Evolutionary conservation across 306 rosid genomes (phyloP).

Genomic region (Benincasa hispida): DNA sequence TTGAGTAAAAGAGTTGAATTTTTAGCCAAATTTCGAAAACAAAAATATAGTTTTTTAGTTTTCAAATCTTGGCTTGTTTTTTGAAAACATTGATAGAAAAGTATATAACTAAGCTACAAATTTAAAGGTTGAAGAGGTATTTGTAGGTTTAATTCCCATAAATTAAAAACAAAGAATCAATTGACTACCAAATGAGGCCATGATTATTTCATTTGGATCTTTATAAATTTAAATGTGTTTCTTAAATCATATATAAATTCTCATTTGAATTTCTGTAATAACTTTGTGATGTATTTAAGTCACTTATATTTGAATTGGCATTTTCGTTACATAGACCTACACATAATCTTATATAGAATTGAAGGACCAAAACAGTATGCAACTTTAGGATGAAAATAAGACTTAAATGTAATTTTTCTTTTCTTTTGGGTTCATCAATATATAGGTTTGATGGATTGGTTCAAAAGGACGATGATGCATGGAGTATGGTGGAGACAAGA

Average conservation of each 20-base stretch:
- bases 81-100: too few species aligned
- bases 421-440: background rate
- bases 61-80: too few species aligned
- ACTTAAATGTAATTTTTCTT: background rate
- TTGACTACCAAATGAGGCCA: too few species aligned
- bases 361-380: background rate
- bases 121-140: too few species aligned
- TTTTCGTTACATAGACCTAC: background rate
- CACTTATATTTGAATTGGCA: background rate
- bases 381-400: background rate
- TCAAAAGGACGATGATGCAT: conserved; percentile 27
- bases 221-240: background rate
- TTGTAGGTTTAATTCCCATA: too few species aligned
- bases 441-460: background rate
- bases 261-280: background rate
- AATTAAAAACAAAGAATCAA: too few species aligned
- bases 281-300: background rate
- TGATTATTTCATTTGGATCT: background rate
- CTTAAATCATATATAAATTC: background rate
- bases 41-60: too few species aligned
- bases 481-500: conserved; percentile 75
- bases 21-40: too few species aligned
- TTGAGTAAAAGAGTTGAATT: too few species aligned
- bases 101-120: too few species aligned
- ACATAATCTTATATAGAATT: background rate